Percentiles rank a stretch among this genome's conserved stretches.
These are phyloP conservation scores for Theobroma grandiflorum DNA, from an alignment of 441 rosid genomes.

Conservation along the genomic window DNA sequence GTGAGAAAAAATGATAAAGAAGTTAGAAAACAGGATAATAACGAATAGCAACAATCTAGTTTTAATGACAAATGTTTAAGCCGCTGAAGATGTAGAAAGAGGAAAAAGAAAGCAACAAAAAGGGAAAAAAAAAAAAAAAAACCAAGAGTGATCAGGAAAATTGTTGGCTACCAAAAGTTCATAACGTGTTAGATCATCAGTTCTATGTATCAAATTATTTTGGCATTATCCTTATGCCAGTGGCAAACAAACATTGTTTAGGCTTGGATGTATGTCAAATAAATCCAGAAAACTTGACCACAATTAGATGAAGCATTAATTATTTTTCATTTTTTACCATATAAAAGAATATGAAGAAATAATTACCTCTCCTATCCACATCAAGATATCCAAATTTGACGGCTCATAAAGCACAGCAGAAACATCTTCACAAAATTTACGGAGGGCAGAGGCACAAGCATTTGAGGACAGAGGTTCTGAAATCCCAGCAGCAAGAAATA, in stretches of 20 bases:
- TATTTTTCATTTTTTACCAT: neutral
- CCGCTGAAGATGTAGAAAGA: neutral
- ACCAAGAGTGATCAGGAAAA: neutral
- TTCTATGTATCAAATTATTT: neutral
- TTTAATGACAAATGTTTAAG: neutral
- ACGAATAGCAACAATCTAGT: neutral
- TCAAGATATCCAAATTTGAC: conserved; percentile 86
- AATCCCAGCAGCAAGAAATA: conserved; percentile 95
- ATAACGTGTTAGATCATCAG: neutral
- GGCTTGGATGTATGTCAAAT: conserved; percentile 9
- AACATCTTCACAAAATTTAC: conserved; percentile 91
- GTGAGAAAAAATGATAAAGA: conserved; percentile 19
- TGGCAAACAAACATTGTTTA: neutral
- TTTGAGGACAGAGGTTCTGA: conserved; percentile 76
- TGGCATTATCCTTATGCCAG: conserved; percentile 1
- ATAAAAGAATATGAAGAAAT: conserved; percentile 23
- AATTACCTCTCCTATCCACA: conserved; percentile 95
- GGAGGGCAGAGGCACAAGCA: conserved; percentile 92
- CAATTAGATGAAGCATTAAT: conserved; percentile 8
- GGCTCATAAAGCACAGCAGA: conserved; percentile 73
- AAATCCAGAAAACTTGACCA: conserved; percentile 7
- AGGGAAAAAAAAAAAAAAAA: neutral
- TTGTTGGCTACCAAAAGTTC: neutral
- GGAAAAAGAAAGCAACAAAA: neutral
- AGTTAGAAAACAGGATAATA: conserved; percentile 10